Percentiles rank a stretch among this genome's conserved stretches.
Conservation (phyloP, 768 basidiomycete species). For the Steccherinum ochraceum region DNA sequence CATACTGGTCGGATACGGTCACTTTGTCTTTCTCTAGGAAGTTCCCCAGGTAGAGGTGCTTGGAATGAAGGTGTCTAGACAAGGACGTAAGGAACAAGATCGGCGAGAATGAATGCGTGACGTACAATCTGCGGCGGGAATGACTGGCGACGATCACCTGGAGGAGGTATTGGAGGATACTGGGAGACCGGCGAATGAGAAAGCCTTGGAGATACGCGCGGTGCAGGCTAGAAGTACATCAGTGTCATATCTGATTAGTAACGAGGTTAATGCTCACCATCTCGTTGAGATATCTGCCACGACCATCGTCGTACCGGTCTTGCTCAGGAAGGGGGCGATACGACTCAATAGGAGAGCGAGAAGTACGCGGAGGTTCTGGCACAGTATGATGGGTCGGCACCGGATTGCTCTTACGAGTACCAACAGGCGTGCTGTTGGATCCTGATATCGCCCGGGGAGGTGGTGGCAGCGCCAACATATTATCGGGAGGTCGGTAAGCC, state of each 20-base stretch:
- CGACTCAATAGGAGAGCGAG: neutral
- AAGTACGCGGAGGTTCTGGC: slow-evolving; percentile 1
- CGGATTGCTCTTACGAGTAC: too few species aligned
- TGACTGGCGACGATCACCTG: neutral
- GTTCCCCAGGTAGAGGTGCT: neutral
- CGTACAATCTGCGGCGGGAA: neutral
- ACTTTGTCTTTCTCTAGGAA: neutral
- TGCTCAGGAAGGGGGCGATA: neutral
- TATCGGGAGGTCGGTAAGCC: neutral
- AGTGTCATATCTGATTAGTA: too few species aligned
- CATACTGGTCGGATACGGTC: neutral
- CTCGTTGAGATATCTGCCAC: neutral
- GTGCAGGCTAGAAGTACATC: too few species aligned
- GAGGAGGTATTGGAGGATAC: neutral
- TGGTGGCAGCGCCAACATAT: neutral
- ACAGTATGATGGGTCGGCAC: slow-evolving; percentile 1
- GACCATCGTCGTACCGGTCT: too few species aligned
- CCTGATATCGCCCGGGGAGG: slow-evolving; percentile 5
- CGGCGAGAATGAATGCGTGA: neutral
- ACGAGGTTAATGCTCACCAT: neutral
- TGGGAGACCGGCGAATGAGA: neutral
- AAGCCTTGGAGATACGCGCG: too few species aligned
- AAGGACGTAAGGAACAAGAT: too few species aligned
- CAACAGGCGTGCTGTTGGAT: slow-evolving; percentile 10
- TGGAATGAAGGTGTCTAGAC: too few species aligned